Conservation (phyloP, 1,139 yeast genomes). For the Geotrichum histeridarum region DNA sequence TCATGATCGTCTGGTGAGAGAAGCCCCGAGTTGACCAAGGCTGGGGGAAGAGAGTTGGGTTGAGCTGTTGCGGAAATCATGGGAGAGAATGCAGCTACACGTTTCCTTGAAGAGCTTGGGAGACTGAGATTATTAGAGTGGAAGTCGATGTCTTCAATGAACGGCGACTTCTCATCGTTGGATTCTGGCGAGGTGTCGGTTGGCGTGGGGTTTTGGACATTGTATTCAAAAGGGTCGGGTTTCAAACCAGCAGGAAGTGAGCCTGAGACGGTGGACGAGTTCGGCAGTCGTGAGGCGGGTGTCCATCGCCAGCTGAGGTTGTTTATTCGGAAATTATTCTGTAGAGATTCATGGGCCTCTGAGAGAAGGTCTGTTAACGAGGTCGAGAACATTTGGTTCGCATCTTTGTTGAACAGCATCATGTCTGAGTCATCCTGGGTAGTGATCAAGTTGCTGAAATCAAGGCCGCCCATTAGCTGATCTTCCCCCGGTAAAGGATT, state of each 20-base stretch:
- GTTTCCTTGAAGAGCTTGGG: conserved; percentile 9
- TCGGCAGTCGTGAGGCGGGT: conserved; percentile 3
- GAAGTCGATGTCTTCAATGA: conserved; percentile 6
- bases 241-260: conserved; percentile 7
- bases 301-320: conserved; percentile 27
- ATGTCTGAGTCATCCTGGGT: conserved; percentile 2
- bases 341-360: conserved; percentile 28
- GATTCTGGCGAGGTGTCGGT: conserved; percentile 26
- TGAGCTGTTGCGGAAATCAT: conserved; percentile 14
- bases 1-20: conserved; percentile 18
- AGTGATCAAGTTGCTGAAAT: neutral
- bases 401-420: neutral
- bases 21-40: conserved; percentile 7
- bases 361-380: conserved; percentile 21
- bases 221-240: conserved; percentile 8
- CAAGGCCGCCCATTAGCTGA: neutral
- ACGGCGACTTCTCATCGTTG: conserved; percentile 19
- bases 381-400: neutral
- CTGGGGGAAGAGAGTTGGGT: neutral
- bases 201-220: conserved; percentile 23
- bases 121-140: conserved; percentile 3
- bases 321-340: conserved; percentile 24
- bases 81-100: conserved; percentile 17
- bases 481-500: neutral
- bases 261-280: neutral